Conservation (phyloP, 2,329 filamentous ascomycete genomes). For the Clarireedia paspali region DNA sequence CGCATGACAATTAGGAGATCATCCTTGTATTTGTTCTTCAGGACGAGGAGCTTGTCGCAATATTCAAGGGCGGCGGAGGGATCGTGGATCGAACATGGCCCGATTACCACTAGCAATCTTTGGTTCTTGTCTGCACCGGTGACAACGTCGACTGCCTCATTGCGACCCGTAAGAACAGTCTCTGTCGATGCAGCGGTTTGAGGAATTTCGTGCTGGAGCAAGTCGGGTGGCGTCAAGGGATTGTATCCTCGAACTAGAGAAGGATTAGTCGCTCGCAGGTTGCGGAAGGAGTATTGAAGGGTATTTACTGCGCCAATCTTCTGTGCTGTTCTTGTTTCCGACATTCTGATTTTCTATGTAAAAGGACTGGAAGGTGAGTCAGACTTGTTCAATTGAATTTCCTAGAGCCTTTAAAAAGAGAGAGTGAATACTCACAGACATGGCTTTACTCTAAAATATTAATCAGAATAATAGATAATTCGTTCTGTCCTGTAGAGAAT, state of each 20-base stretch:
- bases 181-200: conserved; percentile 36
- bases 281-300: not conserved
- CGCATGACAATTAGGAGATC: conserved; percentile 96
- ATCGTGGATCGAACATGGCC: conserved; percentile 96
- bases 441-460: not conserved
- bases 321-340: conserved; percentile 64
- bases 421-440: conserved; percentile 6
- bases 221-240: conserved; percentile 82
- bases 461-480: too few species aligned
- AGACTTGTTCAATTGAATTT: not conserved
- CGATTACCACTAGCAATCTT: conserved; percentile 70
- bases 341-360: conserved; percentile 74
- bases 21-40: conserved; percentile 82
- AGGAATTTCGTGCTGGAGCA: conserved; percentile 88
- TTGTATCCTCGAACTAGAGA: conserved; percentile 59
- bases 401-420: not conserved
- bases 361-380: conserved; percentile 43
- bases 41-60: conserved; percentile 71
- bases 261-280: not conserved
- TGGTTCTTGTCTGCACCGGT: conserved; percentile 54
- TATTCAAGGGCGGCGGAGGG: conserved; percentile 85
- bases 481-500: not conserved
- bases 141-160: conserved; percentile 61
- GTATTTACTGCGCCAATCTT: conserved; percentile 76
- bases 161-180: conserved; percentile 54